Base-by-base conservation (phyloP, 257 asterid species). In the Jaltomata sinuosa region DNA sequence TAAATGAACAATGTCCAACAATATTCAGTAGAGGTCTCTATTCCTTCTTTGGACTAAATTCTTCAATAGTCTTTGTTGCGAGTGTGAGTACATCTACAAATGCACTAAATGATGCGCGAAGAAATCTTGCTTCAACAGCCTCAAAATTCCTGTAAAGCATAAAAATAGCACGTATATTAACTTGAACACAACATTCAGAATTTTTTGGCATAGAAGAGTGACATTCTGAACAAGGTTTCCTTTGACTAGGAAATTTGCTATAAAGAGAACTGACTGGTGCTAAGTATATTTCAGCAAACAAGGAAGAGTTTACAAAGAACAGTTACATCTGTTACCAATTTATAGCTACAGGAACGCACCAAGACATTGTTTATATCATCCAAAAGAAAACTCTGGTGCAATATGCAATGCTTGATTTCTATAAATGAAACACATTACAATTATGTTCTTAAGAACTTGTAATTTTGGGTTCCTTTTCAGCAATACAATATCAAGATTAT, bases 121-220 rank as follows among this genome's bases (percentile, higher is more conserved):
- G 97, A 86, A 94, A 92, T 84, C 97, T 92, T 38, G 99, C 95
- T 86, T 95, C 99, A 79, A 87, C 87, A n/a, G 98, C 97, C 91
- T 93, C 93, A 83, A 95, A 92, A 86, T 90, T 90, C 90, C 98
- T 94, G 97, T 69, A 83, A 22, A 86, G 79, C 47, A 87, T 74
- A 22, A 3, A 38, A 72, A 74, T 25, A 6, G 4, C 9, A 74
- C 14, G 59, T 25, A 27, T 1, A 42, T 12, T 34, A 55, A 55
- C 59, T 69, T 36, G 54, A 40, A 83, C 32, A n/a, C 47, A 22
- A 3, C 12, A 74, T 8, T 55, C 8, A 36, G 42, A 78, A 49
- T 8, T 6, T 65, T 65, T 64, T 1, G 40, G 72, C 11, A 5
- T 27, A 12, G 21, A 62, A 27, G n/a, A 29, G 40, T 29, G 1